Conservation (phyloP, 129 eudicot genomes). For the sunflower (Helianthus annuus) region DNA sequence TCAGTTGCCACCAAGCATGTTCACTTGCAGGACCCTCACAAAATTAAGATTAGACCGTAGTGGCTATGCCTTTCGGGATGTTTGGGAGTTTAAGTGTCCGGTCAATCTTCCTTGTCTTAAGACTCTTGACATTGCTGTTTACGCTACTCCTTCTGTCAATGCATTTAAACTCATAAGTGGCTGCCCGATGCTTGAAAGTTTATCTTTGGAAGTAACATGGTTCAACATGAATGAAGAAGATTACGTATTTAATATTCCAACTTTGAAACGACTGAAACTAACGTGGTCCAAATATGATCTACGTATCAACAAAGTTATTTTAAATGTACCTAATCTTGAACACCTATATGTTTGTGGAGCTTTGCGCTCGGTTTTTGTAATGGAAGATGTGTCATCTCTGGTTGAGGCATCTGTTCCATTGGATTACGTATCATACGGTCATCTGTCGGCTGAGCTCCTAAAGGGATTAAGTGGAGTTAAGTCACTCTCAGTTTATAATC, state of each 20-base stretch:
- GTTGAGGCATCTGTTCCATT: too few relatives aligned
- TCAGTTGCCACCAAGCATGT: too few relatives aligned
- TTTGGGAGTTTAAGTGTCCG: too few relatives aligned
- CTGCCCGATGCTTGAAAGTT: conserved; percentile 19
- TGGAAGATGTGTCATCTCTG: neutral
- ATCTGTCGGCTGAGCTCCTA: too few relatives aligned
- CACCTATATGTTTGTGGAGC: neutral
- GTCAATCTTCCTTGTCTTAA: conserved; percentile 6
- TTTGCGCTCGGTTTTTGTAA: neutral
- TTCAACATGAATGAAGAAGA: neutral
- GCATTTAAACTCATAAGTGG: conserved; percentile 7
- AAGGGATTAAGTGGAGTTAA: too few relatives aligned
- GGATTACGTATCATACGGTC: too few relatives aligned
- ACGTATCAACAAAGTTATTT: neutral
- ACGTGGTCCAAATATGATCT: neutral
- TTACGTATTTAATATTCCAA: conserved; percentile 14
- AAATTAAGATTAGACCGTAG: too few relatives aligned
- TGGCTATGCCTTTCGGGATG: too few relatives aligned
- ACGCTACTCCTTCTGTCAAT: neutral
- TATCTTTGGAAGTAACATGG: neutral
- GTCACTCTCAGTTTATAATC: too few relatives aligned
- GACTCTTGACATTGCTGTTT: conserved; percentile 8
- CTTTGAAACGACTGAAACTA: conserved; percentile 20
- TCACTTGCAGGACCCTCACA: too few relatives aligned
- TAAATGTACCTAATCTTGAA: conserved; percentile 24